Conservation (phyloP, 1,284 basidiomycete genomes). For the Trichosporon inkin region DNA sequence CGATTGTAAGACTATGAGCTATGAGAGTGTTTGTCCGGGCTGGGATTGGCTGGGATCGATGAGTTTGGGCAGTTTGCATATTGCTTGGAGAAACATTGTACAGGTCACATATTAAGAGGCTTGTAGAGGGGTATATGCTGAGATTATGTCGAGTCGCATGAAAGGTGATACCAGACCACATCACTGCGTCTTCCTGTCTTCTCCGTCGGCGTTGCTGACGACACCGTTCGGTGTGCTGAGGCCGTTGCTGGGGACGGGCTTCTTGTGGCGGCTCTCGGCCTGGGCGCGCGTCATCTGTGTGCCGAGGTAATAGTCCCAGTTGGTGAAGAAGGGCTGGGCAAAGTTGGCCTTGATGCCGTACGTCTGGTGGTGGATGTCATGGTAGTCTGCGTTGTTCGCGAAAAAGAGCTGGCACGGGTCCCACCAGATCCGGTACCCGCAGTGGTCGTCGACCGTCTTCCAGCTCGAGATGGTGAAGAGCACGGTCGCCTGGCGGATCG, state of each 20-base stretch:
- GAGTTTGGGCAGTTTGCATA: neutral
- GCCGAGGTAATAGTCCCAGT: slow-evolving; percentile 50
- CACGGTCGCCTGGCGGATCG: slow-evolving; percentile 75
- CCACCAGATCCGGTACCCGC: slow-evolving; percentile 83
- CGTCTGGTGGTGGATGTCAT: slow-evolving; percentile 93
- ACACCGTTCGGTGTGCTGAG: neutral
- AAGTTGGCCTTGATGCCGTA: slow-evolving; percentile 96
- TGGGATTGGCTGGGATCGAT: too few species aligned
- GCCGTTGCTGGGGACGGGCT: neutral
- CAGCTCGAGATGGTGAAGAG: slow-evolving; percentile 79
- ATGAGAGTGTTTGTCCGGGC: too few species aligned
- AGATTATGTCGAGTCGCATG: slow-evolving; percentile 1
- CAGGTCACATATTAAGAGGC: neutral
- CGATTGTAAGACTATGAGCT: neutral
- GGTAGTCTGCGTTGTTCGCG: slow-evolving; percentile 94
- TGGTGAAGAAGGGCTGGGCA: slow-evolving; percentile 78
- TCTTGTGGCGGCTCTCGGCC: slow-evolving; percentile 25
- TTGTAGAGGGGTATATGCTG: neutral
- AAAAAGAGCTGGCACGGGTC: slow-evolving; percentile 84
- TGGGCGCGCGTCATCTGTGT: slow-evolving; percentile 48
- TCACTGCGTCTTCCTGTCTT: neutral
- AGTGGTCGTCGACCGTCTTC: slow-evolving; percentile 98
- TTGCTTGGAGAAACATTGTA: neutral
- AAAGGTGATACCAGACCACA: too few species aligned
- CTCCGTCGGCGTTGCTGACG: slow-evolving; percentile 10